Evolutionary conservation across 495 filamentous ascomycete genomes (phyloP).

Genomic region (Talaromyces stipitatus): DNA sequence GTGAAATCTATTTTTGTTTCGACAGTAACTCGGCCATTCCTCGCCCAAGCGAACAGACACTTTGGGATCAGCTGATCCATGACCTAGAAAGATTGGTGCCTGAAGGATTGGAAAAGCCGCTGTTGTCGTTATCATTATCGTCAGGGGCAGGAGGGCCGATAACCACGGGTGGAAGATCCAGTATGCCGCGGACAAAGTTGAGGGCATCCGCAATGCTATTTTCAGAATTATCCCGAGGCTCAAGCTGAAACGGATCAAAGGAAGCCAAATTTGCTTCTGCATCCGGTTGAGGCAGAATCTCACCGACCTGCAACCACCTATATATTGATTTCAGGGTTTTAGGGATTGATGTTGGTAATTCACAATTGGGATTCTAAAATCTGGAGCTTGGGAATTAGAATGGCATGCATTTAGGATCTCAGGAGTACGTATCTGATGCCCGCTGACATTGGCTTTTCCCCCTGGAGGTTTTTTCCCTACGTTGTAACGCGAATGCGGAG

Average conservation of each 20-base stretch:
- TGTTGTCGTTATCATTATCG: no score
- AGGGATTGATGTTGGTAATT: not conserved
- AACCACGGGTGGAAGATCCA: constrained; percentile 9
- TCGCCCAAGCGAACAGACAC: constrained; percentile 39
- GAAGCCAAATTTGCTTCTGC: not conserved
- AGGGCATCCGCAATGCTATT: not conserved
- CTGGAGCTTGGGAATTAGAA: no score
- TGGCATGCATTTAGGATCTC: no score
- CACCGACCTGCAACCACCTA: not conserved
- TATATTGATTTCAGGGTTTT: not conserved
- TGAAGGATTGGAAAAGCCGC: constrained; percentile 5
- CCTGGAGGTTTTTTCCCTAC: not conserved
- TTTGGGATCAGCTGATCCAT: constrained; percentile 44
- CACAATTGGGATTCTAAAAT: not conserved
- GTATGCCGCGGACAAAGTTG: constrained; percentile 11
- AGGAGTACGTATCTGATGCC: no score
- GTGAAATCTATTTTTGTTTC: constrained; percentile 30
- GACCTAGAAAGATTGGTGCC: constrained; percentile 44
- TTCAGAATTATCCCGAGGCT: not conserved
- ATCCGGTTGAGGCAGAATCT: not conserved
- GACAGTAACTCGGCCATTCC: constrained; percentile 29
- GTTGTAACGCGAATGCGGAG: not conserved
- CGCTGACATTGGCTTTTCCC: not conserved
- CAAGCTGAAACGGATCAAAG: not conserved
- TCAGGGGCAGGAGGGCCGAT: no score